Base-by-base conservation (phyloP, 495 filamentous ascomycete species). In the Haplographium delicatum region DNA sequence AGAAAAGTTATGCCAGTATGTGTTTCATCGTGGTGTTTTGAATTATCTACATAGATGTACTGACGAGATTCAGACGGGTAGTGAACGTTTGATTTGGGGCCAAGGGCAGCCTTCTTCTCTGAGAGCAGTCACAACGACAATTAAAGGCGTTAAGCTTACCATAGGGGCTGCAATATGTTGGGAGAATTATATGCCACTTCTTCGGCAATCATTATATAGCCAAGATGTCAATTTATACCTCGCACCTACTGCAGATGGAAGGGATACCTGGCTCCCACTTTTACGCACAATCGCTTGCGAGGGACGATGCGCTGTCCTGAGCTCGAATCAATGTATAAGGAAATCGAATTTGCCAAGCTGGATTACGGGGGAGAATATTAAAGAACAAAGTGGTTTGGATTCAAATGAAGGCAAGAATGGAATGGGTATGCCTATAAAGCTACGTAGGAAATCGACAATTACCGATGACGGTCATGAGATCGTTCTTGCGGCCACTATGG, bases 101-200 rank as follows among this genome's bases (percentile, higher is more conserved):
- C 85, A 95, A 60, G 91, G 91, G 15, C 86, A 84, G 0, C 75
- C 90, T 0, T 79, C 82, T 0, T 91, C 89, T 1, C 78, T 97
- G 24, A 80, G 81, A 46, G 91, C 91, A 0, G 74, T 96, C 1
- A 86, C 81, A 18, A 90, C 90, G 1, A 77, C 72, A n/a, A 84
- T 97, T 52, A 78, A 80, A 18, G 88, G 86, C 18, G 80, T 91
- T 11, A 80, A 77, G 37, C 67, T 97, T 16, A 89, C 83, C 13
- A 68, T 96, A 5, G 91, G 82, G 0, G 81, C 88, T 0, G 91
- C 91, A 1, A 94, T 97, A 34, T 97, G 91, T 71, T 97, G 91
- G 91, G 91, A 97, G 67, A 96, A 89, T 56, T 95, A 88, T 62
- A 97, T 97, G 91, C 91, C 91, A 0, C 69, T 96, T 16, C 75